A percentile compares a stretch with the other conserved stretches of the same genome.
Evolutionary conservation across 257 asterid species (phyloP).

Genomic region (Solanum etuberosum): DNA sequence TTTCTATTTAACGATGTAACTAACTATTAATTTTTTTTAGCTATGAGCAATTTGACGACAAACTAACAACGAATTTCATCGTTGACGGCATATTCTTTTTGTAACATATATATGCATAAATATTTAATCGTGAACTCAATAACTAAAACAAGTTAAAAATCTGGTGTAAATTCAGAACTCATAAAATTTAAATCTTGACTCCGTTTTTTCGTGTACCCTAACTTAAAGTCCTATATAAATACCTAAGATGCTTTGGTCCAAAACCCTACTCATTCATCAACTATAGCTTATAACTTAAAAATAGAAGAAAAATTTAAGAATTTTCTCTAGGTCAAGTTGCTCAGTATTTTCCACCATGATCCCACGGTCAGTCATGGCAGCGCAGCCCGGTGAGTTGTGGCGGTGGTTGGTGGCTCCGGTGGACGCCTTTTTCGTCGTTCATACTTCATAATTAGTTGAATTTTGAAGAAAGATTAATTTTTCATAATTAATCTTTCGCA

Average conservation of each 20-base stretch:
- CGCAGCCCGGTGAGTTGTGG: background rate
- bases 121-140: background rate
- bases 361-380: background rate
- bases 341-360: background rate
- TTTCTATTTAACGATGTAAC: background rate
- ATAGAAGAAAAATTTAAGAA: background rate
- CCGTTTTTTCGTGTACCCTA: background rate
- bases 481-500: conserved; percentile 9
- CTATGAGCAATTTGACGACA: background rate
- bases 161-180: background rate
- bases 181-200: background rate
- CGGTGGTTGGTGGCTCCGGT: background rate
- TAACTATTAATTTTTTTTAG: background rate
- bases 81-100: background rate
- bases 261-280: background rate
- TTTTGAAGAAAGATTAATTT: background rate
- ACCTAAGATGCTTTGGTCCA: background rate
- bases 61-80: background rate
- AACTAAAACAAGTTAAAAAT: background rate
- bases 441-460: background rate
- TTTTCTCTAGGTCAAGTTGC: background rate
- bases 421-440: background rate
- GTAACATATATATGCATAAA: background rate
- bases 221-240: background rate
- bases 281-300: background rate